Evolutionary conservation across 345 rosid genomes (phyloP), one percentile per base, ranked within the genome.

Genomic region (Cardiospermum halicacabum): DNA sequence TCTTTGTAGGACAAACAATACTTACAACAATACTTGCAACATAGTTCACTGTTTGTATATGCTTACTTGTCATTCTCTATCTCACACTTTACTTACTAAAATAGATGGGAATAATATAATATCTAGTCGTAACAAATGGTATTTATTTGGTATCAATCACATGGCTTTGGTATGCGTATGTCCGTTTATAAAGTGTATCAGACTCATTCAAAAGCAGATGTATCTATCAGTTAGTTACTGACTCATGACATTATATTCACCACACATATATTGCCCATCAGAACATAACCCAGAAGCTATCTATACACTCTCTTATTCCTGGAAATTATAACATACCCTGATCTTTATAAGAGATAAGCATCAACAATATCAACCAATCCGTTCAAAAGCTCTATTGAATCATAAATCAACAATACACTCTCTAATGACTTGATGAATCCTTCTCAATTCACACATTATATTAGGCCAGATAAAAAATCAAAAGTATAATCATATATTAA

Each of bases 141-240:
- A 6, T 62, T 62, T 16, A 47, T 30, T 57, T 31, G 70, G 70
- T 32, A 66, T 66, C 69, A 11, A 15, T 66, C 69, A 66, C 62
- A 45, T 66, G 69, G 62, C 40, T n/a, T n/a, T n/a, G n/a, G n/a
- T n/a, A n/a, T n/a, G n/a, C n/a, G n/a, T 47, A 25, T 61, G 54
- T 13, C 40, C 47, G 40, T 61, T 37, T n/a, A n/a, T 19, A 47
- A 61, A 27, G 55, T 61, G 65, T 45, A 28, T 47, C 54, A 61
- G 40, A 61, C 65, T 61, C 18, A 28, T 18, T 11, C 19, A 25
- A 40, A 7, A 47, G 51, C 51, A 47, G 51, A 47, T 47, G 11
- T 21, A 47, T 47, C 51, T 43, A n/a, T 43, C 51, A 39, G 42
- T 37, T 15, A 37, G n/a, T 40, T 18, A 40, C 47, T 40, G 47